phyloP scores from a whole-genome alignment of 306 rosid species.

The Vigna reflexopilosa region DNA sequence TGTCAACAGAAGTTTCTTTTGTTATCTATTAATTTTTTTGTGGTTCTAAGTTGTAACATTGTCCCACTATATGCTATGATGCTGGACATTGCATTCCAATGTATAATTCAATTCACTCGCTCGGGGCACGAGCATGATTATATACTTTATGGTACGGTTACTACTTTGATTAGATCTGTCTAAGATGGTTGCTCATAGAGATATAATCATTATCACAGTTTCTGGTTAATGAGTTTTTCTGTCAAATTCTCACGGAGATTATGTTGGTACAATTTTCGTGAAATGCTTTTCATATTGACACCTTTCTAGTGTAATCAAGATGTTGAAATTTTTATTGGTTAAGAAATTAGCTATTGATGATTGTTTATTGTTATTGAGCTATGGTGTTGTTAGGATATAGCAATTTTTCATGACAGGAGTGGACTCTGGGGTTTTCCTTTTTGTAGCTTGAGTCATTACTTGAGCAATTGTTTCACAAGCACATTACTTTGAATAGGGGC shows the following conservation, averaged over 20 bases:
- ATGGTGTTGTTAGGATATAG: conserved; percentile 9
- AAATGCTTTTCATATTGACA: conserved; percentile 2
- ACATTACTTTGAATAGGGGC: neutral
- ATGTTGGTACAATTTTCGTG: conserved; percentile 6
- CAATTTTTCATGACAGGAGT: conserved; percentile 7
- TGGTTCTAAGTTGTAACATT: conserved; percentile 9
- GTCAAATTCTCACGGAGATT: conserved; percentile 5
- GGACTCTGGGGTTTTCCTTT: conserved; percentile 1
- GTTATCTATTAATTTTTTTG: conserved; percentile 23
- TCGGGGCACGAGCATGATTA: conserved; percentile 29
- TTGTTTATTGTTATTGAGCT: neutral
- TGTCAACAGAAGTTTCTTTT: conserved; percentile 33
- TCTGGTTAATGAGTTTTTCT: conserved; percentile 21
- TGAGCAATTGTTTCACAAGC: neutral
- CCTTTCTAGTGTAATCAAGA: conserved; percentile 16
- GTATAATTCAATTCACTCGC: conserved; percentile 15
- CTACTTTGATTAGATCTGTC: conserved; percentile 24
- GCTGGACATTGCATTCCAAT: conserved; percentile 27
- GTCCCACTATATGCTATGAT: conserved; percentile 20
- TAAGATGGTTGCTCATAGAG: neutral
- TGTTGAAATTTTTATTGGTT: conserved; percentile 12
- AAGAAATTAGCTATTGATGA: conserved; percentile 10
- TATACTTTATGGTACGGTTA: neutral
- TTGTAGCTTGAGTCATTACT: neutral
- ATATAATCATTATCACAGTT: conserved; percentile 16